Evolutionary conservation across 2,329 filamentous ascomycete species (phyloP).

Genomic region (Chrysoporthe puriensis): DNA sequence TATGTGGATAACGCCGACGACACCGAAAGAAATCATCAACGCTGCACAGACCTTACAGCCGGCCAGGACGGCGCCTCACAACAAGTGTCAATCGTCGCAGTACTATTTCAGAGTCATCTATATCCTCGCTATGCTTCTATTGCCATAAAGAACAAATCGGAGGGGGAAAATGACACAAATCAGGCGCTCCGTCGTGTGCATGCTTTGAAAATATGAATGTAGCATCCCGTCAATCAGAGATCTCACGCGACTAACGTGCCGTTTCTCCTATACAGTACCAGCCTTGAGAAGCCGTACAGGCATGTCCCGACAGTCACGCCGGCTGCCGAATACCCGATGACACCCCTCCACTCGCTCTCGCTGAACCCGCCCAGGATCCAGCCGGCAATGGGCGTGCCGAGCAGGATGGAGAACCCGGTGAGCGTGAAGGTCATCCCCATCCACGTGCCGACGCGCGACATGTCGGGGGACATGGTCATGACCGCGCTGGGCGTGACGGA

Average conservation of each 20-base stretch:
- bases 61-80: too few species aligned
- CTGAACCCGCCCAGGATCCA: conserved; percentile 43
- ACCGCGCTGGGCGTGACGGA: conserved; percentile 46
- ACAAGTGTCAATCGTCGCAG: too few species aligned
- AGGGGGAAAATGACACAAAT: too few species aligned
- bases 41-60: too few species aligned
- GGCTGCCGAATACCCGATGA: conserved; percentile 39
- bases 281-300: conserved; percentile 32
- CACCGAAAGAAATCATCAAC: too few species aligned
- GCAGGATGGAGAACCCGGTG: conserved; percentile 53
- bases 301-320: conserved; percentile 36
- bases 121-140: background rate
- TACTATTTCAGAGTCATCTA: background rate
- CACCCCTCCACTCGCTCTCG: conserved; percentile 38
- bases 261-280: conserved; percentile 33
- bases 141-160: background rate
- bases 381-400: conserved; percentile 55
- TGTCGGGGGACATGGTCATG: conserved; percentile 41
- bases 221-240: background rate
- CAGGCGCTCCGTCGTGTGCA: too few species aligned
- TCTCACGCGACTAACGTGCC: conserved; percentile 25
- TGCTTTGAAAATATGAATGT: background rate
- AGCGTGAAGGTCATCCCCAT: conserved; percentile 47
- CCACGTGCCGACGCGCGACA: conserved; percentile 43
- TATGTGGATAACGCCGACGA: too few species aligned